Evolutionary conservation across 768 basidiomycete species (phyloP), one percentile per base, ranked within the genome.

Genomic region (Tylopilus intermedius): DNA sequence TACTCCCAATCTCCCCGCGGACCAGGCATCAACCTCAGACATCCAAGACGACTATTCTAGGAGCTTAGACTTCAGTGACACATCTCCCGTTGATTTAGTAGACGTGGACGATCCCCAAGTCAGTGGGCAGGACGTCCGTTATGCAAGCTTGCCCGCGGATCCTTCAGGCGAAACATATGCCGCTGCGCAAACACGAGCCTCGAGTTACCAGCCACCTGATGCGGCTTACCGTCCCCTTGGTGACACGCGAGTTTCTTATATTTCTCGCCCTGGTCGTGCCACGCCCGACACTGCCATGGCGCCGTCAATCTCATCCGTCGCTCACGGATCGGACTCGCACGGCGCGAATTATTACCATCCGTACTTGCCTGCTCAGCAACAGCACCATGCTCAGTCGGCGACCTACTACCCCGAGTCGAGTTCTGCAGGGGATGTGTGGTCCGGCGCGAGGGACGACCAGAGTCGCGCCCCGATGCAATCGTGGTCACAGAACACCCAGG

Each of bases 61-160:
- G 22, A 57, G 56, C 42, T 21, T 57, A n/a, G 69, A 72, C 13
- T 66, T 67, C 49, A 72, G 69, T 39, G 77, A 78, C 38, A 58
- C 67, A 9, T 74, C 76, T 42, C 69, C 76, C 13, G 58, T 74
- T 51, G 76, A 77, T 27, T 29, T 58, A 8, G 53, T 37, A 7
- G 67, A 69, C 30, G 10, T 9, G 24, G 65, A 68, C 21, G 63
- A 69, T 32, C 30, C 61, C 40, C 54, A n/a, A 8, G 3, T 35
- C 26, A 45, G 45, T 27, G 55, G 32, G 10, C 54, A 63, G 38
- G 67, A 69, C n/a, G 37, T 8, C 18, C 58, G 55, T 43, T 65
- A 66, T 46, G 1, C 60, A 10, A 66, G 57, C 47, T 11, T 54
- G 26, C 53, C 67, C 4, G 49, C 61, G 38, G 68, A 70, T 11